phyloP scores from a whole-genome alignment of 2,329 filamentous ascomycete species.

The Paecilomyces dactylethromorphus region DNA sequence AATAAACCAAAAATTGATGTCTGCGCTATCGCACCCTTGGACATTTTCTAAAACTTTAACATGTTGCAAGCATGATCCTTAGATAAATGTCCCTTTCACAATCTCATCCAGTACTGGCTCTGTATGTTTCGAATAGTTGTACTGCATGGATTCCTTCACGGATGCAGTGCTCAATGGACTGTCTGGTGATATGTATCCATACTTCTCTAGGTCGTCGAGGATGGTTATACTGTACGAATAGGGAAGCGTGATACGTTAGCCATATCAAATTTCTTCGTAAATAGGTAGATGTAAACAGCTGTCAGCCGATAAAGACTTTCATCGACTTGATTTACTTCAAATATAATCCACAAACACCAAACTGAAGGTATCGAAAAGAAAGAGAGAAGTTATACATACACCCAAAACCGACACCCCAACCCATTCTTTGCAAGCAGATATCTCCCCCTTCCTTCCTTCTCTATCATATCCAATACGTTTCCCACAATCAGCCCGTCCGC shows the following conservation, averaged over 20 bases:
- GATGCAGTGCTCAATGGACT: neutral
- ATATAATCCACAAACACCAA: neutral
- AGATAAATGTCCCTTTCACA: slow-evolving; percentile 1
- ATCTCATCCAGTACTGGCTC: slow-evolving; percentile 2
- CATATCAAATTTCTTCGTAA: neutral
- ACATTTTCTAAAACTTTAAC: too few species aligned
- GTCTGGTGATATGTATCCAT: neutral
- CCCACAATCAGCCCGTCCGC: neutral
- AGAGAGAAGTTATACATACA: neutral
- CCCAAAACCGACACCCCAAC: neutral
- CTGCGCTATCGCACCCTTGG: too few species aligned
- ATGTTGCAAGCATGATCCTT: neutral
- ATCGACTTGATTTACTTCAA: neutral
- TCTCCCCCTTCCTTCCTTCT: neutral
- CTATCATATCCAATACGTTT: neutral
- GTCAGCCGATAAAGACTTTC: neutral
- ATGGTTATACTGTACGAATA: neutral
- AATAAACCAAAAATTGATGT: too few species aligned
- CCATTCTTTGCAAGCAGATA: neutral
- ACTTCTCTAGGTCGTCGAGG: neutral
- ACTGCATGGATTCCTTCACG: neutral
- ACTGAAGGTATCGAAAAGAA: neutral
- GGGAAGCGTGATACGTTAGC: neutral
- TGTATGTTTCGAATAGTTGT: slow-evolving; percentile 2
- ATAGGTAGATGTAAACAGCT: too few species aligned